phyloP scores from a whole-genome alignment of 106 monocot species.

The Allium fistulosum region DNA sequence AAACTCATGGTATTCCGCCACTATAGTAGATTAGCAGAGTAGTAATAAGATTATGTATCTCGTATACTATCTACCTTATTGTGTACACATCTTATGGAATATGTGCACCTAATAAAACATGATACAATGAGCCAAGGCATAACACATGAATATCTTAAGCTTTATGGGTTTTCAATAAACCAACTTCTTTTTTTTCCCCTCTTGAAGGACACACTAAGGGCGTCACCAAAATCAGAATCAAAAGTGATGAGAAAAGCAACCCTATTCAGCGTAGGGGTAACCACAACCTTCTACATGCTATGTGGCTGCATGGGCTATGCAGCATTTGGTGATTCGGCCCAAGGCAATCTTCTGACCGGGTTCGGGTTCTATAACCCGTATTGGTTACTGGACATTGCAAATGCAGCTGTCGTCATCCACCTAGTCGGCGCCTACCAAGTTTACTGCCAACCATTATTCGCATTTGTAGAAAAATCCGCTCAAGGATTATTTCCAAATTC shows the following conservation, averaged over 20 bases:
- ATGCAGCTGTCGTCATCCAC: constrained; percentile 59
- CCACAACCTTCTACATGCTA: constrained; percentile 63
- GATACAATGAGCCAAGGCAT: too few species aligned
- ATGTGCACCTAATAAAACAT: too few species aligned
- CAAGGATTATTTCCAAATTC: constrained; percentile 36
- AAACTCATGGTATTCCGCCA: too few species aligned
- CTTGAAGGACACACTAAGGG: constrained; percentile 44
- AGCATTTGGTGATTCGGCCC: constrained; percentile 49
- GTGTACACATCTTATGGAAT: too few species aligned
- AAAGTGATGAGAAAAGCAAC: constrained; percentile 67
- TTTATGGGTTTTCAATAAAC: too few species aligned
- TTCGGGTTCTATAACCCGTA: constrained; percentile 69
- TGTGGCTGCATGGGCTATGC: constrained; percentile 88
- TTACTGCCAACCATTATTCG: constrained; percentile 66
- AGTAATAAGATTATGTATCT: too few species aligned
- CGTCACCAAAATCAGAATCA: constrained; percentile 45
- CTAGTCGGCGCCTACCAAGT: constrained; percentile 75
- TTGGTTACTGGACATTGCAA: constrained; percentile 76
- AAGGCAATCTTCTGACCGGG: constrained; percentile 48
- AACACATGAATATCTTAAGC: too few species aligned
- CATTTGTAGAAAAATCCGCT: constrained; percentile 64
- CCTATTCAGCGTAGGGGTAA: constrained; percentile 43
- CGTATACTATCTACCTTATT: too few species aligned
- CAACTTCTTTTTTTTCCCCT: background rate
- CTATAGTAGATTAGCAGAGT: too few species aligned